Conservation (phyloP, 768 basidiomycete species). For the Tylopilus vinaceipallidus region DNA sequence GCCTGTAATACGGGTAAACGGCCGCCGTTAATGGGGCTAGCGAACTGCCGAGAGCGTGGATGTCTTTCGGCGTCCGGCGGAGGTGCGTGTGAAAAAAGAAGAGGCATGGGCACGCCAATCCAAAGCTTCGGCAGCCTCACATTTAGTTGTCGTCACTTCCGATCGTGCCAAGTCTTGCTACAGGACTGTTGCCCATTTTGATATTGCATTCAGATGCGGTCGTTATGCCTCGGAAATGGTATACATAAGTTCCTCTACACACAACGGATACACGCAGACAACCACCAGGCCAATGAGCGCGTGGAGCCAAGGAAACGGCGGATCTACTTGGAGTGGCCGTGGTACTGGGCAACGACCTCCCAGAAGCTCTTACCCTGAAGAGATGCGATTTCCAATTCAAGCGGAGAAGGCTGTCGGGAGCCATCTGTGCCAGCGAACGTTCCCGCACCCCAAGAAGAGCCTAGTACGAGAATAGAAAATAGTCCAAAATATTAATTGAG, state of each 20-base stretch:
- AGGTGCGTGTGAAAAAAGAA: neutral
- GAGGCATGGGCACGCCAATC: neutral
- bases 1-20: neutral
- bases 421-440: conserved; percentile 57
- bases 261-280: neutral
- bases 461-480: conserved; percentile 29
- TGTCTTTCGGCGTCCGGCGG: neutral
- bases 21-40: neutral
- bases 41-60: neutral
- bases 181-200: neutral
- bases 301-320: neutral
- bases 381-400: conserved; percentile 56
- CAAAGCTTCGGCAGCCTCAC: no score
- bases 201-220: neutral
- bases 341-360: conserved; percentile 41
- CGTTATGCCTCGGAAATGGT: neutral
- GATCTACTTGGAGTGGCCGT: conserved; percentile 18
- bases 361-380: conserved; percentile 60
- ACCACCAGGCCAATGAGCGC: neutral
- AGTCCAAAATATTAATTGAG: neutral
- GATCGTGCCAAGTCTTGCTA: neutral
- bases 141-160: neutral
- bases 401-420: conserved; percentile 54
- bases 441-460: conserved; percentile 82
- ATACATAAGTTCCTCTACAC: neutral